A percentile compares a stretch with the other conserved stretches of the same genome.
phyloP scores from a whole-genome alignment of 2,329 filamentous ascomycete species.

The Reticulascus tulasneorum region DNA sequence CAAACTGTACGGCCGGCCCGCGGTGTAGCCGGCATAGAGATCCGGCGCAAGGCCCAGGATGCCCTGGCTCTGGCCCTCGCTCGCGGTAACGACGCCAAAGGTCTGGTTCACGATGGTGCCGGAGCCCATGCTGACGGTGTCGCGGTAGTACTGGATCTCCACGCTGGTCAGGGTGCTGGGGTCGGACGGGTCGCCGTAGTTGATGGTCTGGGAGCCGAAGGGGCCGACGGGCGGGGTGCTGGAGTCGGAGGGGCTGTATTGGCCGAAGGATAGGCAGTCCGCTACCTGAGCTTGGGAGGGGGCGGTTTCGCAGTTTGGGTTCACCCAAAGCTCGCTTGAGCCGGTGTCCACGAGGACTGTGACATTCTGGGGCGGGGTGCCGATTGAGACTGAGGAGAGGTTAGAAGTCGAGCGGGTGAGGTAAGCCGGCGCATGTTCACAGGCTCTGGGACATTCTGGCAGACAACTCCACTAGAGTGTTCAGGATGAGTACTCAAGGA shows the following conservation, averaged over 20 bases:
- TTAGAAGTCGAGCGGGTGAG: too few species aligned
- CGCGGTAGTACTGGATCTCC: conserved; percentile 40
- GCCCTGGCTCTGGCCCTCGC: conserved; percentile 45
- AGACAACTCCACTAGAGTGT: too few species aligned
- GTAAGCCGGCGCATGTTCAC: too few species aligned
- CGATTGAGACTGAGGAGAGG: conserved; percentile 33
- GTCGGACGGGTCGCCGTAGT: conserved; percentile 35
- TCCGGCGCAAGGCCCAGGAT: conserved; percentile 48
- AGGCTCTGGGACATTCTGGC: too few species aligned
- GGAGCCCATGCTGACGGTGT: conserved; percentile 41
- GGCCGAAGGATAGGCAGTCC: conserved; percentile 37
- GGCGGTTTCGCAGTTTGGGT: conserved; percentile 42
- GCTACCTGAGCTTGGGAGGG: conserved; percentile 25
- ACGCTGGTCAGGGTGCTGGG: conserved; percentile 30
- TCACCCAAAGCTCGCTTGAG: conserved; percentile 53
- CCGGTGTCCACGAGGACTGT: conserved; percentile 48
- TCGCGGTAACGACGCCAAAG: conserved; percentile 43
- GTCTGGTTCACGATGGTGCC: conserved; percentile 37
- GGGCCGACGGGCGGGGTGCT: conserved; percentile 32
- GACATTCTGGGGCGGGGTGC: conserved; percentile 36
- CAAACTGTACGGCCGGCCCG: conserved; percentile 42
- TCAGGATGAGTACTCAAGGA: too few species aligned
- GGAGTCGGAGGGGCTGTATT: conserved; percentile 40
- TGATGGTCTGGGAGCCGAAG: conserved; percentile 31
- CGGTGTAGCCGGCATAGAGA: conserved; percentile 31